These are phyloP conservation scores for Sporobolus alterniflorus DNA, from an alignment of 202 grass and related monocot species.

Conservation along the genomic window DNA sequence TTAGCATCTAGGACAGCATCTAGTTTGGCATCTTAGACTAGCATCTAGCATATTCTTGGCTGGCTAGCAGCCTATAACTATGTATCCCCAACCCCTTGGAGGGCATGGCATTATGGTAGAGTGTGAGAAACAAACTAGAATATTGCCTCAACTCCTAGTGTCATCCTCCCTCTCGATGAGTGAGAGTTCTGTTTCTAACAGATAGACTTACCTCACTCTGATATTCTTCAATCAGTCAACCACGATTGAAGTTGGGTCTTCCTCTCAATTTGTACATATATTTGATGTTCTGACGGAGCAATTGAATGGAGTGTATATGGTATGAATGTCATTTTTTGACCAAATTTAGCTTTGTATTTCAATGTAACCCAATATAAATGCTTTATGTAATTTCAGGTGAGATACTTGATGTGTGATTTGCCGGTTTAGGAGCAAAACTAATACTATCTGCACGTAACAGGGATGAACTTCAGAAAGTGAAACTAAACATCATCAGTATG, in stretches of 20 bases:
- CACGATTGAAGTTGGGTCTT: background rate
- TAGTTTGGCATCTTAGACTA: too few species aligned
- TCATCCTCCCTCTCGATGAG: too few species aligned
- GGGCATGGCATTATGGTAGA: too few species aligned
- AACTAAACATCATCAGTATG: slow-evolving; percentile 78
- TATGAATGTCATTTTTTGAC: background rate
- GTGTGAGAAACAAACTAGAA: too few species aligned
- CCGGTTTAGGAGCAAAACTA: slow-evolving; percentile 88
- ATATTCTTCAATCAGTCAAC: background rate
- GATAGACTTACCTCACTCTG: background rate
- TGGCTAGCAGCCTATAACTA: too few species aligned
- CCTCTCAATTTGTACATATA: background rate
- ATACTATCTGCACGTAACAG: slow-evolving; percentile 92
- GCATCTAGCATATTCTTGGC: too few species aligned
- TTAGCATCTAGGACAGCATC: too few species aligned
- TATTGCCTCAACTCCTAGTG: too few species aligned
- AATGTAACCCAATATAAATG: background rate
- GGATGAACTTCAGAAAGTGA: slow-evolving; percentile 81
- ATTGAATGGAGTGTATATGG: background rate
- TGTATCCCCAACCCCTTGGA: too few species aligned
- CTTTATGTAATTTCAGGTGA: slow-evolving; percentile 60
- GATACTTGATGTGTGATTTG: slow-evolving; percentile 82
- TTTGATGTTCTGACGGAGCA: background rate
- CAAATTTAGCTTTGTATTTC: background rate
- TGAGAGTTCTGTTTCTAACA: too few species aligned